Base-by-base conservation (phyloP, 1,284 basidiomycete species). In the Ceratobasidium sp. region DNA sequence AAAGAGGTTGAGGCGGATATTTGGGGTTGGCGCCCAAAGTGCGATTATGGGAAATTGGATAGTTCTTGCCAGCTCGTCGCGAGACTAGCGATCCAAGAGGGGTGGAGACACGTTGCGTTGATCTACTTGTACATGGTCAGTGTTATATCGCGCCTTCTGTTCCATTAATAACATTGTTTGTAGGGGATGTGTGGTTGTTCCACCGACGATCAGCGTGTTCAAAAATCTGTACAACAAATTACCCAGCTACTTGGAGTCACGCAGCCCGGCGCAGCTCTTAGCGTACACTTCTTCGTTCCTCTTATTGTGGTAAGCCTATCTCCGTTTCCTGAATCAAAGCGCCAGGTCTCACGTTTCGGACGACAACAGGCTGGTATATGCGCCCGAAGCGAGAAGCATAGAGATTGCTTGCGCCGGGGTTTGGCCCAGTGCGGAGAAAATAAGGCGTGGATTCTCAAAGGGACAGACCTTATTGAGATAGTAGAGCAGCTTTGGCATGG, bases 111-210 rank as follows among this genome's bases (percentile, higher is more conserved):
- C 24, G 24, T 29, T 17, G 27, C 36, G 14, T 31, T 48, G 14
- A 60, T 71, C 31, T 71, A 71, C 24, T 50, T 71, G 17, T 71
- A 71, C 48, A 71, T 71, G 67, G 67, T 71, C 11, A 29, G 53
- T 29, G 1, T 5, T 6, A 24, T n/a, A 2, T 17, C 2, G 4
- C 27, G 3, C 19, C 9, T 27, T 45, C 22, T 22, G n/a, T 45
- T 62, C 22, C 14, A 22, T n/a, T 11, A n/a, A 22, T 41, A 5
- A 41, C 4, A 4, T n/a, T 4, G 36, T 41, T 41, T 14, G 27
- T n/a, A 65, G 63, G 48, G 47, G 17, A 65, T 65, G 63, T 65
- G 65, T 56, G 65, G 50, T 15, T 19, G 36, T 1, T 14, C 50
- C 5, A 56, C n/a, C n/a, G 19, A 67, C 27, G 65, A 67, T 24